These are phyloP conservation scores for Fistulinella prunicolor DNA, from an alignment of 768 basidiomycete species.

Conservation along the genomic window DNA sequence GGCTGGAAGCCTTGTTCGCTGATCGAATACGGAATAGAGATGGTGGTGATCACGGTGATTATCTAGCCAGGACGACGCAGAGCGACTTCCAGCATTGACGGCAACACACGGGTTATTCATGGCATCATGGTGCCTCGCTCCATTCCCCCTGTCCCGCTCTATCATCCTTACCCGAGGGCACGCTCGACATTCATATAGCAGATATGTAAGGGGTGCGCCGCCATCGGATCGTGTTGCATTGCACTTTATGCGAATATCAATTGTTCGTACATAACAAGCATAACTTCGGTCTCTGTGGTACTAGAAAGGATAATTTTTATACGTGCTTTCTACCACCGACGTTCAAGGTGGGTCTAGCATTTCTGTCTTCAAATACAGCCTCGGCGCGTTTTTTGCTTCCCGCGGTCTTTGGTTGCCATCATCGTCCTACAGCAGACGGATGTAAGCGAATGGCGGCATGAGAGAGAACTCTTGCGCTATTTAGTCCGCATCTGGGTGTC, in stretches of 20 bases:
- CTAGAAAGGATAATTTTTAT: slow-evolving; percentile 7
- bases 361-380: slow-evolving; percentile 6
- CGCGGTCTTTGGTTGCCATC: slow-evolving; percentile 12
- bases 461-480: slow-evolving; percentile 2
- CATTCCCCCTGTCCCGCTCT: slow-evolving; percentile 7
- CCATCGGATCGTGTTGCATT: slow-evolving; percentile 7
- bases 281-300: slow-evolving; percentile 3
- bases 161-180: slow-evolving; percentile 5
- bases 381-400: slow-evolving; percentile 5
- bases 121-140: slow-evolving; percentile 5
- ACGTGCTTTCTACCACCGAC: slow-evolving; percentile 9
- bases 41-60: slow-evolving; percentile 26
- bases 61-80: slow-evolving; percentile 7
- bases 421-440: not conserved
- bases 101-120: not conserved
- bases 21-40: slow-evolving; percentile 16
- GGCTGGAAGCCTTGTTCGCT: slow-evolving; percentile 1
- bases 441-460: not conserved
- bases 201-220: slow-evolving; percentile 5
- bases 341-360: slow-evolving; percentile 2
- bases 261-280: slow-evolving; percentile 7
- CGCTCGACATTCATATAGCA: slow-evolving; percentile 9
- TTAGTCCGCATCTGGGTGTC: slow-evolving; percentile 10
- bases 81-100: not conserved
- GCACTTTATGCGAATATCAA: not conserved